A percentile compares a stretch with the other conserved stretches of the same genome.
phyloP scores from a whole-genome alignment of 2,329 filamentous ascomycete species.

The Cercospora sp. region DNA sequence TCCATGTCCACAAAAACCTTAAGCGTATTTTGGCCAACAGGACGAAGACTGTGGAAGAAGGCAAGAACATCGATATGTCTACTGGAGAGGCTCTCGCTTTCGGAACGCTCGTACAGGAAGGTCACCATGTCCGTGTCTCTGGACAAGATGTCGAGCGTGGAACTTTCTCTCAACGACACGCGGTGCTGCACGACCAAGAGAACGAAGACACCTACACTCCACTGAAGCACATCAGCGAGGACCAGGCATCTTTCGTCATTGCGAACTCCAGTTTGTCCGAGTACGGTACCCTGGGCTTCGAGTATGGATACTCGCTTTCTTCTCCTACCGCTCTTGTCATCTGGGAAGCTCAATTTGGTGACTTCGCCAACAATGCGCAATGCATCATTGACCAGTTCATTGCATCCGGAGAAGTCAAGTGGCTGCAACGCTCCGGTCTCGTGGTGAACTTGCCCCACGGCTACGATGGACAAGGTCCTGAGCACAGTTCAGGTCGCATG shows the following conservation, averaged over 20 bases:
- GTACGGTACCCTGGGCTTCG: conserved; percentile 81
- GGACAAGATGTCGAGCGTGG: conserved; percentile 99
- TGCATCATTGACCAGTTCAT: conserved; percentile 99
- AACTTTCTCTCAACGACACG: conserved; percentile 97
- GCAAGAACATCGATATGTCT: conserved; percentile 95
- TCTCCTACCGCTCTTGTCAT: conserved; percentile 97
- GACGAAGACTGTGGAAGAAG: conserved; percentile 88
- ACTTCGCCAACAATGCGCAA: conserved; percentile 99
- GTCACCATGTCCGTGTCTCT: conserved; percentile 94
- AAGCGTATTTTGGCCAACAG: conserved; percentile 91
- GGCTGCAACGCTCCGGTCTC: conserved; percentile 95
- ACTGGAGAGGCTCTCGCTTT: conserved; percentile 96
- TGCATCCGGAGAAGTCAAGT: conserved; percentile 95
- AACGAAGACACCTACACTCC: conserved; percentile 91
- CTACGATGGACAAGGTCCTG: conserved; percentile 96
- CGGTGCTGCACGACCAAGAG: conserved; percentile 96
- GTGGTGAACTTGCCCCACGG: conserved; percentile 96
- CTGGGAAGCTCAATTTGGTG: conserved; percentile 99
- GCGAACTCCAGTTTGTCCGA: conserved; percentile 87
- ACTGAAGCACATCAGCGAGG: conserved; percentile 80
- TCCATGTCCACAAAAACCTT: conserved; percentile 88
- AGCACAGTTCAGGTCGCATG: conserved; percentile 96
- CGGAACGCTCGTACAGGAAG: conserved; percentile 84
- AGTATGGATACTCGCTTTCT: conserved; percentile 96
- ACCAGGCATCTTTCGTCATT: conserved; percentile 95